Evolutionary conservation across 352 stramenopile species (phyloP).

Genomic region (Hyaloperonospora brassicae): DNA sequence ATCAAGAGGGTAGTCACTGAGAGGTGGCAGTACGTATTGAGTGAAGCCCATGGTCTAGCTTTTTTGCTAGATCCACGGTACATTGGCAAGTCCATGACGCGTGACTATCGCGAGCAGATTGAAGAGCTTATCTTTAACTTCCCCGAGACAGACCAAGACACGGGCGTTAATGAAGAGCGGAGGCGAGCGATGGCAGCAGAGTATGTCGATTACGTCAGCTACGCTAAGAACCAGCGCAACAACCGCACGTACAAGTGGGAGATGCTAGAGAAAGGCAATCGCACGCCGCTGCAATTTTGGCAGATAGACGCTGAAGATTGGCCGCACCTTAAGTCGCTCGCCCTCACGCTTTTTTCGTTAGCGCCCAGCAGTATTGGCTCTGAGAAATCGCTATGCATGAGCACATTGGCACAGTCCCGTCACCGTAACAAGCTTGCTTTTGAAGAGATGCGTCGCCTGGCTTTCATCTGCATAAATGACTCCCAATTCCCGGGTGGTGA

Average conservation of each 20-base stretch:
- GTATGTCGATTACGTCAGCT: slow-evolving; percentile 75
- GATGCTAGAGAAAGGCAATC: slow-evolving; percentile 75
- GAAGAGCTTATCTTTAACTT: slow-evolving; percentile 80
- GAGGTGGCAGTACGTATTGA: slow-evolving; percentile 64
- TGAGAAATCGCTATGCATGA: slow-evolving; percentile 66
- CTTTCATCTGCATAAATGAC: slow-evolving; percentile 81
- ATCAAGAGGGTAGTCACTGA: slow-evolving; percentile 79
- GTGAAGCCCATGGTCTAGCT: slow-evolving; percentile 63
- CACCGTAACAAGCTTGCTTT: slow-evolving; percentile 67
- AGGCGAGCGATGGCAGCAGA: slow-evolving; percentile 61
- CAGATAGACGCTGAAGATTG: slow-evolving; percentile 67
- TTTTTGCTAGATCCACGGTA: slow-evolving; percentile 72
- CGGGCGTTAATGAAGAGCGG: slow-evolving; percentile 58
- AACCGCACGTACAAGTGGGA: slow-evolving; percentile 82
- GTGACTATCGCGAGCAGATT: slow-evolving; percentile 77
- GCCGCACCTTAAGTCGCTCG: slow-evolving; percentile 67
- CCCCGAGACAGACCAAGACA: slow-evolving; percentile 55
- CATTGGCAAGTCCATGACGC: slow-evolving; percentile 78
- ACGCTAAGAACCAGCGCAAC: slow-evolving; percentile 72
- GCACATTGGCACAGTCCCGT: slow-evolving; percentile 50
- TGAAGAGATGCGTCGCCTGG: slow-evolving; percentile 62
- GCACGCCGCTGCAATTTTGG: slow-evolving; percentile 76
- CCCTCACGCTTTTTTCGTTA: slow-evolving; percentile 70
- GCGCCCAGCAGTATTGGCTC: slow-evolving; percentile 62
- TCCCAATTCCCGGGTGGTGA: slow-evolving; percentile 49